These are phyloP conservation scores for Diaporthe citriasiana DNA, from an alignment of 2,329 filamentous ascomycete species.

Conservation along the genomic window DNA sequence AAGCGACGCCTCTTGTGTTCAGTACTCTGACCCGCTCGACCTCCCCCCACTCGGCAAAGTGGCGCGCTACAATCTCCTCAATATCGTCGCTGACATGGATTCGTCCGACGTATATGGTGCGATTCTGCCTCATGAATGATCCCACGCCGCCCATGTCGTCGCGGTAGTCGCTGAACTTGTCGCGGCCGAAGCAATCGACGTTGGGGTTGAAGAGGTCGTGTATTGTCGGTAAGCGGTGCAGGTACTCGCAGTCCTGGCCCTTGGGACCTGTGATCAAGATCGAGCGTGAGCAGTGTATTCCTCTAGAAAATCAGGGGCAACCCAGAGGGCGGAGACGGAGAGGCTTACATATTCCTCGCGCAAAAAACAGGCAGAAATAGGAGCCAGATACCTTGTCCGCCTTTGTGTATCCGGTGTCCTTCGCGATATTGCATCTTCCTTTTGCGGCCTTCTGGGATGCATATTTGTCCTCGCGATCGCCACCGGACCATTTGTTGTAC, in stretches of 20 bases:
- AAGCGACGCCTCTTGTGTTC: slow-evolving; percentile 90
- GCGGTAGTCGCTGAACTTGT: slow-evolving; percentile 92
- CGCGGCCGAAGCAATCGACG: slow-evolving; percentile 93
- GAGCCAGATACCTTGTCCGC: slow-evolving; percentile 83
- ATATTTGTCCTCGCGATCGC: slow-evolving; percentile 93
- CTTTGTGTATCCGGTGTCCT: slow-evolving; percentile 83
- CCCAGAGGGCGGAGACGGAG: slow-evolving; percentile 69
- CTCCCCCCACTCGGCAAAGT: slow-evolving; percentile 97
- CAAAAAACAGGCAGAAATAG: slow-evolving; percentile 95
- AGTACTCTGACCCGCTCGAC: slow-evolving; percentile 90
- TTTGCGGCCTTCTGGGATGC: slow-evolving; percentile 85
- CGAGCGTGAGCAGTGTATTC: slow-evolving; percentile 7
- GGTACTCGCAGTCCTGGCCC: slow-evolving; percentile 92
- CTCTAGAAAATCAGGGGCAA: slow-evolving; percentile 60
- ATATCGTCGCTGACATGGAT: slow-evolving; percentile 98
- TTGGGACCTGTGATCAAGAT: slow-evolving; percentile 68
- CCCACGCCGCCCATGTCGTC: slow-evolving; percentile 99
- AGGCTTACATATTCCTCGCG: slow-evolving; percentile 77
- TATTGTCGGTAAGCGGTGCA: slow-evolving; percentile 88
- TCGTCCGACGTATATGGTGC: slow-evolving; percentile 92
- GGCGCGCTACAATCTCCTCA: slow-evolving; percentile 92
- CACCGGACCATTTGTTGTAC: slow-evolving; percentile 99
- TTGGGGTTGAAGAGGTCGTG: slow-evolving; percentile 95
- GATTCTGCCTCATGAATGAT: slow-evolving; percentile 92
- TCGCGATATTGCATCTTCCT: slow-evolving; percentile 87